A percentile compares a stretch with the other conserved stretches of the same genome.
Conservation (phyloP, 805 yeast genomes). For the Maudiozyma serrabonitensis region DNA sequence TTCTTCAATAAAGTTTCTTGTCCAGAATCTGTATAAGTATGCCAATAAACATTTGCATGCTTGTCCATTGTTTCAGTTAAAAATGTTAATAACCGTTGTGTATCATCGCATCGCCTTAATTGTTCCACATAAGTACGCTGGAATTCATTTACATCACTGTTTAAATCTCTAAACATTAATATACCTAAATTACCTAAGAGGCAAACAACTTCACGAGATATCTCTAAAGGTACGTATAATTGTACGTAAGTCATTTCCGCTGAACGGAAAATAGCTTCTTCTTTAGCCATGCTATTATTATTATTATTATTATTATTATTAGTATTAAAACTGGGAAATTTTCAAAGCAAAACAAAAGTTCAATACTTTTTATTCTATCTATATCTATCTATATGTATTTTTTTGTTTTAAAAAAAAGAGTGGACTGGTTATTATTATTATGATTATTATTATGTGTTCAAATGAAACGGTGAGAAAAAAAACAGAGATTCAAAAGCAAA, state of each 20-base stretch:
- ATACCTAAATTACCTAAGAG: constrained; percentile 79
- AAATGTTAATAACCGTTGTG: constrained; percentile 62
- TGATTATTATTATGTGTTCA: no score
- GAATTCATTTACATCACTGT: constrained; percentile 69
- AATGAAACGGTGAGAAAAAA: no score
- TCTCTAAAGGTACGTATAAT: constrained; percentile 76
- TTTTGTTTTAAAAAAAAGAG: no score
- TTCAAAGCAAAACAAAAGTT: no score
- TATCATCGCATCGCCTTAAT: constrained; percentile 69
- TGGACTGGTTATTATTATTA: no score
- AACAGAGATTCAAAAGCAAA: no score
- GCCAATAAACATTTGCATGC: constrained; percentile 32
- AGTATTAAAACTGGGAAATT: neutral
- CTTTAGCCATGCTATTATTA: neutral
- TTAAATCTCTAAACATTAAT: constrained; percentile 83
- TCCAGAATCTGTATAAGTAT: constrained; percentile 28
- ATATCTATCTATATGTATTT: no score
- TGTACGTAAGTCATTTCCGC: constrained; percentile 96
- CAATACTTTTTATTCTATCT: no score
- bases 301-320: neutral
- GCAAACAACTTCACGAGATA: constrained; percentile 73
- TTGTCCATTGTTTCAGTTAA: constrained; percentile 40
- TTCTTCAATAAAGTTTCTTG: constrained; percentile 13
- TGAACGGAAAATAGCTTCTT: constrained; percentile 44
- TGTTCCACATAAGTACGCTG: constrained; percentile 89